Base-by-base conservation (phyloP, 805 yeast species). In the Priceomyces carsonii region DNA sequence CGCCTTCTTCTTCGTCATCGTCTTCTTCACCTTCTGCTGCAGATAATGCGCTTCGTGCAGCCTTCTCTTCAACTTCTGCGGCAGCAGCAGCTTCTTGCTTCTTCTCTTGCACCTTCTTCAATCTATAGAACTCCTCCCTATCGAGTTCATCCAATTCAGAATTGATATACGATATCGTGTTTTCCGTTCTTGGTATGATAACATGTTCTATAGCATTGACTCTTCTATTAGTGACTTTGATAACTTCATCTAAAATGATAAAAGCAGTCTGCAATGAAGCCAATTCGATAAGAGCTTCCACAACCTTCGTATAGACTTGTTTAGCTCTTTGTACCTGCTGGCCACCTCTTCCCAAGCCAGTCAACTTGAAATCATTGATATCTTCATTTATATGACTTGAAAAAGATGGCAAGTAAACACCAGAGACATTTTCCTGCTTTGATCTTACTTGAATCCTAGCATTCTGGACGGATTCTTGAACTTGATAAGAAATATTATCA, bases 121-220 rank as follows among this genome's bases (percentile, higher is more conserved):
- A 78, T 54, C 99, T 76, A 69, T 90, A 93, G 59, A 91, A 91
- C 66, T 91, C 99, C 68, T 91, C 99, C 76, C 99, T 85, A 61
- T 93, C 98, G 61, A 93, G 76, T 68, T 91, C 99, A 65, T 93
- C 99, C 57, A 91, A 77, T 64, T 91, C 99, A 21, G 96, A 85
- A 63, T 89, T 90, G 71, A 91, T 91, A 66, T 91, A 79, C 34
- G 74, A 62, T 54, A 91, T 91, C 18, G 99, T 91, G 66, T 91
- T 91, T 63, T 93, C 97, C 2, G 98, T 93, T 66, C 98, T 79
- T 49, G 99, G 99, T 42, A 91, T 91, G 53, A 91, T 90, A 29
- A 91, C 98, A 57, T 91, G 98, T 69, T 91, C 99, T 63, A 91
- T 91, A 44, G 99, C 98, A 61, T 91, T 91, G 55, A 91, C 99